Percentiles rank a stretch among this genome's conserved stretches.
Evolutionary conservation across 306 rosid genomes (phyloP).

Genomic region (Astragalus membranaceus): DNA sequence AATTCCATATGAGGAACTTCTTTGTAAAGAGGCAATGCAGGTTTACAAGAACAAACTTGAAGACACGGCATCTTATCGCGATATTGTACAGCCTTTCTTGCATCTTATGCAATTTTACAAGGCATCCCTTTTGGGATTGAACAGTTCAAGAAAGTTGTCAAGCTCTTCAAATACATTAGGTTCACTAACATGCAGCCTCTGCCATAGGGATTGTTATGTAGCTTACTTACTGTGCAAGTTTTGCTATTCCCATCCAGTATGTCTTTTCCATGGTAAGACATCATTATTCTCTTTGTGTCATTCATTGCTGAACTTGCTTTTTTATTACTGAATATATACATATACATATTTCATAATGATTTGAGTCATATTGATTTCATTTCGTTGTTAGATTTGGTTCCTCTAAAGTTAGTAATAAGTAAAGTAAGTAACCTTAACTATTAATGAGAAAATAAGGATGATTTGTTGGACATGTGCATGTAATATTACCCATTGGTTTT

Average conservation of each 20-base stretch:
- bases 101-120: constrained; percentile 24
- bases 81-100: constrained; percentile 19
- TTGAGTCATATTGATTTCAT: not conserved
- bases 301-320: not conserved
- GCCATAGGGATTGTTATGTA: constrained; percentile 35
- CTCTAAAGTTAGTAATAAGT: no score
- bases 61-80: not conserved
- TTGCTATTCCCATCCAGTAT: constrained; percentile 29
- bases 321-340: not conserved
- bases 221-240: constrained; percentile 25
- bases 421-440: no score
- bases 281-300: not conserved
- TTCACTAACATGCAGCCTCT: constrained; percentile 17
- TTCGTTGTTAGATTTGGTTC: no score
- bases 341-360: not conserved
- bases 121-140: not conserved
- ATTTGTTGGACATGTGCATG: no score
- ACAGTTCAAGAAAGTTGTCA: not conserved
- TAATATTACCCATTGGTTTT: no score
- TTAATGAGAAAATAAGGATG: no score
- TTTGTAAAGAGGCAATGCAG: constrained; percentile 34
- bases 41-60: constrained; percentile 1
- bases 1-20: constrained; percentile 44
- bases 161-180: constrained; percentile 9
- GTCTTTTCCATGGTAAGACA: constrained; percentile 37